phyloP scores from a whole-genome alignment of 2,329 filamentous ascomycete species.

The Alternaria solani region DNA sequence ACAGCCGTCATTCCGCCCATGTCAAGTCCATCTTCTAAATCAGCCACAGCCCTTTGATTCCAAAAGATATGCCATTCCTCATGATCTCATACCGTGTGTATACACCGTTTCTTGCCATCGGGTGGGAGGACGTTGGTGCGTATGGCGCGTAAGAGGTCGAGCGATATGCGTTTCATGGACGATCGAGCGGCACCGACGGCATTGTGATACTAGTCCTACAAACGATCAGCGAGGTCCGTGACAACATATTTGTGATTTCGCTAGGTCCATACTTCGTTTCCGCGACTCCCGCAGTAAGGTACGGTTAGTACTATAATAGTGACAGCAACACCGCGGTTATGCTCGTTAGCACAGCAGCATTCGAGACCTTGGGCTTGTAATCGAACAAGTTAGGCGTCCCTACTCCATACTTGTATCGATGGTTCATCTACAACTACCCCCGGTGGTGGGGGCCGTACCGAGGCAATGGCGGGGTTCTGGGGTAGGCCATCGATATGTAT shows the following conservation, averaged over 20 bases:
- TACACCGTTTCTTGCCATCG: neutral
- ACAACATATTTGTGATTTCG: neutral
- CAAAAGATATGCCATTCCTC: neutral
- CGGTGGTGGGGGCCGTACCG: neutral
- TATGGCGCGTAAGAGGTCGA: neutral
- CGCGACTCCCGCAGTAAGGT: neutral
- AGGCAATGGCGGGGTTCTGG: slow-evolving; percentile 9
- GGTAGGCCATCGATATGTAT: neutral
- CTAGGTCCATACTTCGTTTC: neutral
- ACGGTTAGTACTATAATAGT: neutral
- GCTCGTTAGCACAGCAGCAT: neutral
- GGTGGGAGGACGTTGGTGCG: neutral
- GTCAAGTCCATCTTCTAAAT: neutral
- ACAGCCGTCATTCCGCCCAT: neutral
- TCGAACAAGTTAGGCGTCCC: neutral
- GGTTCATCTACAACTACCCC: neutral
- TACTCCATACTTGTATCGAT: neutral
- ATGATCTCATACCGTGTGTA: neutral
- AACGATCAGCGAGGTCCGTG: neutral
- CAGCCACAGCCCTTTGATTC: neutral
- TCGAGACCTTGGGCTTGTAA: neutral
- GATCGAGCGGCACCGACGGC: neutral
- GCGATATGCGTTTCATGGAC: neutral
- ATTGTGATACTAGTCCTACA: neutral
- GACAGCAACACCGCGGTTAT: neutral